A percentile compares a stretch with the other conserved stretches of the same genome.
phyloP scores from a whole-genome alignment of 2,329 filamentous ascomycete genomes.

The Alternaria consortialis region DNA sequence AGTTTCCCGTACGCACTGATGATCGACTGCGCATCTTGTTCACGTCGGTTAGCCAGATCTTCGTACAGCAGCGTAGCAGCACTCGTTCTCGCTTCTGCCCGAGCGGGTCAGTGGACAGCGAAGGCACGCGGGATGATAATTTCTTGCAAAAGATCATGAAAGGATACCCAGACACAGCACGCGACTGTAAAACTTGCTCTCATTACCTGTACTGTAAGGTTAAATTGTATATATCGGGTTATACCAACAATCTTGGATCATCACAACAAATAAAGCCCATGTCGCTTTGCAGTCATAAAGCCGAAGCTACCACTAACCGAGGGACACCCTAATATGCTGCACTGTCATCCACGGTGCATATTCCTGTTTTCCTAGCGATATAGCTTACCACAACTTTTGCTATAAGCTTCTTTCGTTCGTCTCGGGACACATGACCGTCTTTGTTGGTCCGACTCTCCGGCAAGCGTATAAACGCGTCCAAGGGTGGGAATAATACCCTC shows the following conservation, averaged over 20 bases:
- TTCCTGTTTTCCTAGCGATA: slow-evolving; percentile 13
- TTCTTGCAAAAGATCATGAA: not conserved
- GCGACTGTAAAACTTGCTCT: not conserved
- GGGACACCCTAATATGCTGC: slow-evolving; percentile 10
- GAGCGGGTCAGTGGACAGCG: slow-evolving; percentile 1
- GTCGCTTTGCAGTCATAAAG: slow-evolving; percentile 13
- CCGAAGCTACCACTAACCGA: slow-evolving; percentile 16
- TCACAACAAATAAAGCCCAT: slow-evolving; percentile 11
- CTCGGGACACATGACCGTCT: not conserved
- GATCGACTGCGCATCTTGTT: slow-evolving; percentile 22
- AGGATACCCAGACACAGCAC: not conserved
- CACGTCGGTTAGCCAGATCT: slow-evolving; percentile 7
- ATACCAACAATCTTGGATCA: slow-evolving; percentile 2
- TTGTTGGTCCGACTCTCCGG: not conserved
- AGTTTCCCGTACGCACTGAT: slow-evolving; percentile 9
- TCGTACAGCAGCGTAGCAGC: slow-evolving; percentile 1
- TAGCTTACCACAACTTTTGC: not conserved
- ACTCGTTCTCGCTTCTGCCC: slow-evolving; percentile 14
- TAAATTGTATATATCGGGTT: not conserved
- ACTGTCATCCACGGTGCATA: slow-evolving; percentile 13
- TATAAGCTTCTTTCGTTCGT: not conserved
- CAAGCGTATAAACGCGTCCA: not conserved
- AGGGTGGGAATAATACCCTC: not conserved
- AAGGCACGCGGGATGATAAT: not conserved
- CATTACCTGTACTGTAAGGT: not conserved